Base-by-base conservation (phyloP, 2,329 filamentous ascomycete genomes). In the Zalaria sp. region DNA sequence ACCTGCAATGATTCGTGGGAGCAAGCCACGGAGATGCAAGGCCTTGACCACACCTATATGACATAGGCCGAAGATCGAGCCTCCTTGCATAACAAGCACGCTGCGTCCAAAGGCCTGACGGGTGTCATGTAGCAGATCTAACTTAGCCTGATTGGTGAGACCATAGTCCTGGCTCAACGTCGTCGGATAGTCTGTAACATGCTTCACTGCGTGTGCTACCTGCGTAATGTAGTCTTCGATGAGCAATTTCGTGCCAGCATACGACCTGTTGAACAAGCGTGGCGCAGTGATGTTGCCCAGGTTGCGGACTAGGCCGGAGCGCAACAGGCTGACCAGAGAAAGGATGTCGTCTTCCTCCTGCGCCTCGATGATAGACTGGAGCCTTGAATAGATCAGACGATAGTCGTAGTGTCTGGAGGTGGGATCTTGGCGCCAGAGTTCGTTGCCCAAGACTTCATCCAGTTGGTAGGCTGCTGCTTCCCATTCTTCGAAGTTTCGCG, bases 11-110 rank as follows among this genome's bases (percentile, higher is more conserved):
- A 95, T 93, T 35, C 86, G 76, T 3, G 91, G 89, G 37, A 95
- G 68, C 10, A 95, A 64, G 0, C 84, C 84, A 27, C 83, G 75
- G 31, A 87, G 64, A 60, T 88, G 84, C 34, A 95, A 66, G 2
- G 87, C 87, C 57, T 89, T 93, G 34, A 93, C 83, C 4, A 95
- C 86, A 5, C 88, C 88, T 4, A 95, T 61, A 60, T 95, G 89
- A 53, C 85, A 94, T 6, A 94, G 65, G 2, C 88, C 88, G 53
- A 95, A 94, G 44, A 93, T 89, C 35, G 86, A 83, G 9, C 89
- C 88, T 38, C 88, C 88, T 58, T 95, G 87, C 1, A 95, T 63
- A 4, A 95, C 81, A 25, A 95, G 69, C 1, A 83, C 87, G 43
- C 81, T 91, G 49, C 87, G 73, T 6, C 88, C 89, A 62, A 93